Evolutionary conservation across 2,329 filamentous ascomycete species (phyloP).

Genomic region (Fusarium papillatum): DNA sequence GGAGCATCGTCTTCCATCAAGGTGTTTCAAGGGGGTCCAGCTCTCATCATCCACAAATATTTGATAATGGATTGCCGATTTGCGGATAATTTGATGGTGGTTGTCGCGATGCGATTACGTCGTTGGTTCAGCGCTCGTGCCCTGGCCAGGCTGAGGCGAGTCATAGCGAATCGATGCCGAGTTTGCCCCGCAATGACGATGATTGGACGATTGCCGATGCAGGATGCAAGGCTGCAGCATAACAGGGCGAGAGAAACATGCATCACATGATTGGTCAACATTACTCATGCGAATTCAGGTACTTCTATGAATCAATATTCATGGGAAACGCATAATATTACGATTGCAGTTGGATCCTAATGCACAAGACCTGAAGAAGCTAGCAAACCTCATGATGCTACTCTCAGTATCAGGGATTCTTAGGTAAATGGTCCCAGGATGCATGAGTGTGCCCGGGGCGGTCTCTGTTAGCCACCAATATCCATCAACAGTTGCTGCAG

Average conservation of each 20-base stretch:
- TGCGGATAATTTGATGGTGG: constrained; percentile 23
- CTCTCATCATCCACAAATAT: constrained; percentile 35
- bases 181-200: constrained; percentile 31
- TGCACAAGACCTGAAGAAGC: not conserved
- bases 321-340: not conserved
- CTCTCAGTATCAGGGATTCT: constrained; percentile 14
- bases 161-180: constrained; percentile 27
- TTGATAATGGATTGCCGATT: constrained; percentile 18
- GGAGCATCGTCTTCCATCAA: constrained; percentile 47
- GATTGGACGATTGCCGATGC: constrained; percentile 25
- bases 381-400: constrained; percentile 20
- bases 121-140: constrained; percentile 35
- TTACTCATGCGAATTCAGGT: not conserved
- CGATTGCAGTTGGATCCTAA: not conserved
- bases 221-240: constrained; percentile 31
- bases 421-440: constrained; percentile 16
- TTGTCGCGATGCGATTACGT: constrained; percentile 37
- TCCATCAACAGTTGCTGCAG: constrained; percentile 19
- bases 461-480: constrained; percentile 8
- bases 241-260: not conserved
- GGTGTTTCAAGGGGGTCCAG: constrained; percentile 15
- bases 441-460: constrained; percentile 14
- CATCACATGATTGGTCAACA: not conserved
- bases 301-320: not conserved
- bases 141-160: constrained; percentile 39